Evolutionary conservation across 2,329 filamentous ascomycete genomes (phyloP).

Genomic region (Xylariaceae sp.): DNA sequence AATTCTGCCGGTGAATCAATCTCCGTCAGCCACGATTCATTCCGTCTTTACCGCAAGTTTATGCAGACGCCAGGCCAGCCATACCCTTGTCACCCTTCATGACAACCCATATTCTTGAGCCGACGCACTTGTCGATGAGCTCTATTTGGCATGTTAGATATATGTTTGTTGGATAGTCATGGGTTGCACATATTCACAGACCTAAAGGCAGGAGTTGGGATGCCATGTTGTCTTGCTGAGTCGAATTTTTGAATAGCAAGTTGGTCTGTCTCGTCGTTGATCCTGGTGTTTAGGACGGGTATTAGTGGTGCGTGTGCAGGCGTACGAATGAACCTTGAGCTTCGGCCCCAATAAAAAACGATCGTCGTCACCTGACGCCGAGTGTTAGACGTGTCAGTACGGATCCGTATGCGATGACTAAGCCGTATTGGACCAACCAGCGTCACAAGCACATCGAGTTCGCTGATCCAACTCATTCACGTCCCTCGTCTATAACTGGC

Average conservation of each 20-base stretch:
- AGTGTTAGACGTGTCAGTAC: conserved; percentile 6
- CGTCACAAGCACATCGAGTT: neutral
- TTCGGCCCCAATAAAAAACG: conserved; percentile 1
- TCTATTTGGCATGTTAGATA: conserved; percentile 59
- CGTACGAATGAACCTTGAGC: conserved; percentile 16
- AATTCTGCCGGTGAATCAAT: conserved; percentile 68
- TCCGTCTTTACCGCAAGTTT: neutral
- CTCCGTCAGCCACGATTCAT: conserved; percentile 3
- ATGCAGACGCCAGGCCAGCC: conserved; percentile 55
- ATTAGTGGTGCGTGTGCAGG: neutral
- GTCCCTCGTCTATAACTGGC: conserved; percentile 2
- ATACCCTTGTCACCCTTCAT: conserved; percentile 99
- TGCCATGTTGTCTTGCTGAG: conserved; percentile 54
- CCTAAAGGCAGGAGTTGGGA: conserved; percentile 75
- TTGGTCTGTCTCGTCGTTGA: neutral
- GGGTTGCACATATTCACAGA: conserved; percentile 39
- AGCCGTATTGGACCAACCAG: neutral
- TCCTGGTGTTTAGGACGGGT: neutral
- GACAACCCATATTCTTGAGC: conserved; percentile 96
- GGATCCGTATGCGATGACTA: conserved; percentile 12
- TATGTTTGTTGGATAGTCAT: conserved; percentile 7
- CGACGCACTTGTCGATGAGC: conserved; percentile 98
- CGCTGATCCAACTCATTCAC: conserved; percentile 2
- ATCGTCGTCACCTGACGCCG: conserved; percentile 27
- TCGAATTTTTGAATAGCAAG: neutral